Evolutionary conservation across 2,329 filamentous ascomycete species (phyloP), one percentile per base, ranked within the genome.

Genomic region (Fusarium protoensiforme): DNA sequence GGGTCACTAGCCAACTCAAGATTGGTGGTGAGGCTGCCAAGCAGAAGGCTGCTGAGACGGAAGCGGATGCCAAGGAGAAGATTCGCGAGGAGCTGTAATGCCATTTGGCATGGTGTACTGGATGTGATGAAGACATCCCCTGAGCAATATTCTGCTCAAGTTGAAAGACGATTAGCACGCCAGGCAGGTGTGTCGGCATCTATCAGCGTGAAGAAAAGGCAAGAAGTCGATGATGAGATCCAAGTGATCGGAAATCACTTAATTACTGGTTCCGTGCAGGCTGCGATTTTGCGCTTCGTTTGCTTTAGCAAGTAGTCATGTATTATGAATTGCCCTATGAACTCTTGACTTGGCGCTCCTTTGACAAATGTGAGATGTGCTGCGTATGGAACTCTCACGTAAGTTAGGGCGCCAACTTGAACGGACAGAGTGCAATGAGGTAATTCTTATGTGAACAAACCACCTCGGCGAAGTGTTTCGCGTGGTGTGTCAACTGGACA

Each of bases 41-140:
- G 79, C 74, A 88, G 76, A 85, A 87, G 80, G 85, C 84, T 14
- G 78, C 76, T 4, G 80, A 85, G 64, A 76, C 78, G 4, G 76
- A 80, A 35, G 78, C 75, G 14, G 69, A 76, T 7, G 80, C 79
- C 3, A 76, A 80, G 59, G 78, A 83, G 43, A 81, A 86, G 63
- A 70, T 78, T 9, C 84, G 86, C 74, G 82, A 87, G 69, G 88
- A 90, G 81, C 78, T 90, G 77, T 90, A 82, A 85, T 53, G 14
- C 22, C 11, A 2, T 16, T 16, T 29, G 16, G 36, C 22, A 24
- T 14, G 8, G 62, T 22, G 11, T 22, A 4, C 7, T 24, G 14
- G 22, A 24, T 36, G 35, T 57, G 35, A 35, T 27, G n/a, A 24
- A 29, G 9, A 46, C 43, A 33, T 24, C 10, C 11, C 10, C 14